Percentiles rank a stretch among this genome's conserved stretches.
phyloP scores from a whole-genome alignment of 148 eudicot genomes.

The Fallopia convolvulus region DNA sequence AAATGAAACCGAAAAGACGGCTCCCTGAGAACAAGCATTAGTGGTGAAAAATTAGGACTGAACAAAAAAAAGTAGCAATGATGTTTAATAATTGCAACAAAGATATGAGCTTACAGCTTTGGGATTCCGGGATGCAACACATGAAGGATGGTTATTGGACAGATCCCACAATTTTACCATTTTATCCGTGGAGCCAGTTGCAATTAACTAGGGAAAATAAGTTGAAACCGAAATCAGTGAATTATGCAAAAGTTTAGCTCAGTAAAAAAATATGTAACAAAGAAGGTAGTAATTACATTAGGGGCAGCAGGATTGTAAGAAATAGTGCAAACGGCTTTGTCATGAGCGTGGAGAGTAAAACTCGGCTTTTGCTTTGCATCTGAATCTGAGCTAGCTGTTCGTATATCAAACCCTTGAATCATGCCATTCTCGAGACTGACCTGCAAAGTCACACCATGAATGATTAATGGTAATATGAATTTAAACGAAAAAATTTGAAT shows the following conservation, averaged over 20 bases:
- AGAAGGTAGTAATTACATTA: slow-evolving; percentile 36
- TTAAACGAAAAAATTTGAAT: not conserved
- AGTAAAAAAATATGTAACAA: slow-evolving; percentile 1
- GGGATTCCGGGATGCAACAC: slow-evolving; percentile 65
- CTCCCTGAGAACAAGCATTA: slow-evolving; percentile 47
- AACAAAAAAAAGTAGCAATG: not conserved
- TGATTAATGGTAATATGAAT: not conserved
- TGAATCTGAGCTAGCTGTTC: slow-evolving; percentile 52
- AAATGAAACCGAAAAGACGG: slow-evolving; percentile 72
- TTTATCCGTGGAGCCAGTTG: slow-evolving; percentile 83
- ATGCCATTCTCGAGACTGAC: slow-evolving; percentile 88
- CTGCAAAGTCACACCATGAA: slow-evolving; percentile 25
- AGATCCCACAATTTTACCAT: slow-evolving; percentile 83
- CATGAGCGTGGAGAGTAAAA: slow-evolving; percentile 90
- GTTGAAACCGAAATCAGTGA: not conserved
- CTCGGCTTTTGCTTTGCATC: slow-evolving; percentile 48
- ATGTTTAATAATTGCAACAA: not conserved
- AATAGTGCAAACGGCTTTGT: slow-evolving; percentile 72
- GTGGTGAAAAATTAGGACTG: not conserved
- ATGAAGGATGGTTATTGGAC: slow-evolving; percentile 62
- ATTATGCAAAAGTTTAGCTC: not conserved
- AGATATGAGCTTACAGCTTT: slow-evolving; percentile 58
- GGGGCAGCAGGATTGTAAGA: slow-evolving; percentile 61
- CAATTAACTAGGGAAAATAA: slow-evolving; percentile 49
- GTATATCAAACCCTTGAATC: slow-evolving; percentile 70